phyloP scores from a whole-genome alignment of 345 rosid genomes.

The Eucalyptus sp. region DNA sequence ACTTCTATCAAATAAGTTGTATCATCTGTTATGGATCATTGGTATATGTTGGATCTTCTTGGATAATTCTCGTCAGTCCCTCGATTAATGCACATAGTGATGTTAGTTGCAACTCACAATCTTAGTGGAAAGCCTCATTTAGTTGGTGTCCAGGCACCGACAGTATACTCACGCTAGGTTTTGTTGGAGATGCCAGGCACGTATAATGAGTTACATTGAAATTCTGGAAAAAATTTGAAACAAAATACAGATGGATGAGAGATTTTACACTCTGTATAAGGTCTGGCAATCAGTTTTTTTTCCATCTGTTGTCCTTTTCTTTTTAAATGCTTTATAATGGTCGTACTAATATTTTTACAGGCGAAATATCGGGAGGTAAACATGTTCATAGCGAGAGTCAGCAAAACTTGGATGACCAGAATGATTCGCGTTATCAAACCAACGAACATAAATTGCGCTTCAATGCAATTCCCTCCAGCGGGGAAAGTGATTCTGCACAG shows the following conservation, averaged over 20 bases:
- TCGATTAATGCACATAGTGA: too few species aligned
- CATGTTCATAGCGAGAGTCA: conserved; percentile 10
- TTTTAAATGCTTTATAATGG: not conserved
- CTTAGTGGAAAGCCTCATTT: not conserved
- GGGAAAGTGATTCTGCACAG: conserved; percentile 19
- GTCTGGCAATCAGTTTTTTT: not conserved
- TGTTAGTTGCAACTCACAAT: not conserved
- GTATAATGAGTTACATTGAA: not conserved
- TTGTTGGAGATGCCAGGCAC: not conserved
- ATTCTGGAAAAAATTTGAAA: not conserved
- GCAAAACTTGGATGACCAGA: conserved; percentile 18
- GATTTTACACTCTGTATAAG: not conserved
- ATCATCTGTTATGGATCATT: not conserved
- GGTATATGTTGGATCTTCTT: not conserved
- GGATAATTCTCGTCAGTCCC: not conserved
- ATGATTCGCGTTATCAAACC: conserved; percentile 12
- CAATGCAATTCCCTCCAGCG: conserved; percentile 66
- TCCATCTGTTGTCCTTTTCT: not conserved
- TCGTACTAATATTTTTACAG: conserved; percentile 4
- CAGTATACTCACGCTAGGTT: not conserved
- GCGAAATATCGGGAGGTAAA: conserved; percentile 14
- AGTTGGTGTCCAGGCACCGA: not conserved
- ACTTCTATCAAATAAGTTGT: too few species aligned
- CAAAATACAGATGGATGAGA: not conserved
- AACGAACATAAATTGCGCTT: conserved; percentile 64